Conservation (phyloP, 192 early-diverging fungal genomes). For the Umbelopsis sp. region DNA sequence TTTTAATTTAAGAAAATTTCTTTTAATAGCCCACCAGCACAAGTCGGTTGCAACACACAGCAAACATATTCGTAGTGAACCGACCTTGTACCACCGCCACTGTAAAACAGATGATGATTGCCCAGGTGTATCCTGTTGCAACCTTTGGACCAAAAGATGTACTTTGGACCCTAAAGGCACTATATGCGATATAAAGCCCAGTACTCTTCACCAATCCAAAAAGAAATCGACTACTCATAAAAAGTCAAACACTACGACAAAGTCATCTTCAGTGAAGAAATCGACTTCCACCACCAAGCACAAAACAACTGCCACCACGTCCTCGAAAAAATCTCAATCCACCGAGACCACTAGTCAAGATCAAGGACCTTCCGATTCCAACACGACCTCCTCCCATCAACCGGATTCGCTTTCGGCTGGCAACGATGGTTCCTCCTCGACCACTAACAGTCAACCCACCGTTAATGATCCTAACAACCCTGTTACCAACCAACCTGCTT, state of each 20-base stretch:
- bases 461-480: conserved; percentile 4
- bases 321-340: not conserved
- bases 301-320: conserved; percentile 3
- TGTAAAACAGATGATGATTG: conserved; percentile 22
- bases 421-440: conserved; percentile 2
- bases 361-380: not conserved
- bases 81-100: conserved; percentile 15
- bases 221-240: conserved; percentile 19
- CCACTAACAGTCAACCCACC: conserved; percentile 1
- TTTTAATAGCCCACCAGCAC: conserved; percentile 15
- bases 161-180: conserved; percentile 1
- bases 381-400: not conserved
- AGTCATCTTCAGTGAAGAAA: not conserved
- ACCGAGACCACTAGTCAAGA: not conserved
- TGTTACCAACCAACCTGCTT: not conserved
- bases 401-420: conserved; percentile 10
- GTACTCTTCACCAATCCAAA: conserved; percentile 14
- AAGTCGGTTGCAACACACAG: conserved; percentile 11
- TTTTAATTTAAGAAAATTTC: not conserved
- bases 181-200: conserved; percentile 17
- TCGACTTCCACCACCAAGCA: not conserved
- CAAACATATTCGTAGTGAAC: conserved; percentile 1
- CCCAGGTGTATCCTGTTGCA: conserved; percentile 13
- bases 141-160: not conserved
- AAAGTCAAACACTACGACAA: conserved; percentile 11